A percentile compares a stretch with the other conserved stretches of the same genome.
phyloP scores from a whole-genome alignment of 345 rosid species.

The Linum tenue region DNA sequence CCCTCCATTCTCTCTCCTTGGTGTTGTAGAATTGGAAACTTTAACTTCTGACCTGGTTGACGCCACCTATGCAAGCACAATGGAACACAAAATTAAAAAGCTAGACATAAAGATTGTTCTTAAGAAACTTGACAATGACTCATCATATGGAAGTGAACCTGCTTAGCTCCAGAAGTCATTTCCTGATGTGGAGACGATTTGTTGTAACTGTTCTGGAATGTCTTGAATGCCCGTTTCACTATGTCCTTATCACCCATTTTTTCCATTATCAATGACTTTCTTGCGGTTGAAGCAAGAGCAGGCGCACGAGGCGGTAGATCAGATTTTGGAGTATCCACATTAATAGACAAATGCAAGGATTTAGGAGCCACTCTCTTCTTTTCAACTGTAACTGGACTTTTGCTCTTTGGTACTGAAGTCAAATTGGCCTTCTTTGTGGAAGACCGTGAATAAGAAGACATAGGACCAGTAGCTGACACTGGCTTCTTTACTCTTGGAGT shows the following conservation, averaged over 20 bases:
- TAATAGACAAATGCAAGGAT: slow-evolving; percentile 67
- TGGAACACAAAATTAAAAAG: background rate
- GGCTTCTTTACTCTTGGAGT: slow-evolving; percentile 52
- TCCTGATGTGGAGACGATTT: slow-evolving; percentile 31
- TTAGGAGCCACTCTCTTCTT: slow-evolving; percentile 56
- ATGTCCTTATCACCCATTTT: slow-evolving; percentile 94
- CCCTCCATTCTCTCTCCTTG: slow-evolving; percentile 54
- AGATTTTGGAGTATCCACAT: slow-evolving; percentile 35
- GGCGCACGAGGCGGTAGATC: slow-evolving; percentile 22
- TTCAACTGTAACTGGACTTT: slow-evolving; percentile 22
- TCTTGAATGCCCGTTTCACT: slow-evolving; percentile 71
- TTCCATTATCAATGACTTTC: slow-evolving; percentile 76
- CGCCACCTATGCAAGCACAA: slow-evolving; percentile 30
- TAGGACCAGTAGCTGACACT: slow-evolving; percentile 23
- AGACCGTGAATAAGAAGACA: slow-evolving; percentile 31
- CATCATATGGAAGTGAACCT: slow-evolving; percentile 29
- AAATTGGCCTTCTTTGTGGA: slow-evolving; percentile 28
- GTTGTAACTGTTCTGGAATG: slow-evolving; percentile 54
- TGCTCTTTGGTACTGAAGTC: slow-evolving; percentile 30
- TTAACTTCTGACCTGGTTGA: slow-evolving; percentile 29
- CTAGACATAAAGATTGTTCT: background rate
- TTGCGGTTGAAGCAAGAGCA: slow-evolving; percentile 18
- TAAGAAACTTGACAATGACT: slow-evolving; percentile 4
- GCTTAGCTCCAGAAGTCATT: slow-evolving; percentile 37
- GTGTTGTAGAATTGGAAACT: slow-evolving; percentile 28